Evolutionary conservation across 768 basidiomycete genomes (phyloP), one percentile per base, ranked within the genome.

Genomic region (Suillus clintonianus): DNA sequence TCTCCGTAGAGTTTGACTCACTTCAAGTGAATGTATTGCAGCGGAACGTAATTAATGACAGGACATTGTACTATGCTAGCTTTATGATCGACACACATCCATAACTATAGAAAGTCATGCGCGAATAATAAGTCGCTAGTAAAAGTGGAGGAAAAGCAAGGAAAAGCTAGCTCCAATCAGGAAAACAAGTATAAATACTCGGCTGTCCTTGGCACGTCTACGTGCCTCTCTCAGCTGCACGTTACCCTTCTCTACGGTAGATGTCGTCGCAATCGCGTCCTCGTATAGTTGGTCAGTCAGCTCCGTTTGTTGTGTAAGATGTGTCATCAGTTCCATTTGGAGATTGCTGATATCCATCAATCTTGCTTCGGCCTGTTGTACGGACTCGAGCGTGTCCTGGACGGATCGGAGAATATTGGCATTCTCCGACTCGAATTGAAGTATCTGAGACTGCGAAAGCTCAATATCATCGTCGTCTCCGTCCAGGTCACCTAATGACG

Each of bases 371-470:
- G 97, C 97, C 72, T 90, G 89, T 71, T 96, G 91, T 39, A 99
- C 93, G 4, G 93, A 89, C 68, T 90, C 90, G 37, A 99, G 82
- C 7, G 90, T 92, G 65, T 93, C 88, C 73, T 96, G 92, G 55
- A 94, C 94, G 55, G 85, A 85, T 68, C 88, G 88, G 42, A 99
- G 78, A 59, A 99, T 90, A 61, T 86, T 85, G 50, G 92, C 90
- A 72, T 98, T 98, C 76, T 99, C 97, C 11, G 85, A 80, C 78
- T 97, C 95, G 74, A 98, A 98, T 73, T 94, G 93, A 72, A 93
- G 87, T 61, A 97, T 92, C 74, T 95, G 94, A 5, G 91, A 94
- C 48, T 86, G 83, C 0, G 91, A 86, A n/a, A 97, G 82, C 71
- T 95, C 91, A 22, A 90, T 78, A 65, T 94, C 91, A 62, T 94